Base-by-base conservation (phyloP, 176 grass and related monocot species). In the Oryza longistaminata region DNA sequence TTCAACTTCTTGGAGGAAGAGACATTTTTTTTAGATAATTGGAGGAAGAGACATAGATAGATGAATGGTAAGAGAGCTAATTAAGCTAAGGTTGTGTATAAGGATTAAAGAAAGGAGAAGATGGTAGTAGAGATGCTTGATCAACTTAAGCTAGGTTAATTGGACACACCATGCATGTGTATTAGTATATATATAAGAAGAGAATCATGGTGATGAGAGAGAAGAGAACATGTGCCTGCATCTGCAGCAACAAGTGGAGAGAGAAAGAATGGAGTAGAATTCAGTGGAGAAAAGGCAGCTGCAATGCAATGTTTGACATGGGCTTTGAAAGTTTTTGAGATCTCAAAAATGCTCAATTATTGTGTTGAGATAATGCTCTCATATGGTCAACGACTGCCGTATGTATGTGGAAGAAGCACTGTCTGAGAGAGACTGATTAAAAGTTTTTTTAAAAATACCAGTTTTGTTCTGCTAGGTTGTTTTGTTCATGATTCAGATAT, bases 321-420 rank as follows among this genome's bases (percentile, higher is more conserved):
- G 58, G n/a, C 17, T 21, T 22, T 34, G 24, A 33, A 44, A 48
- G 14, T 3, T 12, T 12, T 6, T 17, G 25, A 13, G 25, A 53
- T 48, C 3, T 34, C 3, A 14, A 9, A n/a, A 22, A n/a, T 34
- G 69, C 58, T 70, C 71, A 75, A 84, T 84, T 39, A 76, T 84
- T 76, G 33, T 13, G 11, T 70, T 70, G 53, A 24, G 21, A 9
- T 34, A 3, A 43, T 76, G 72, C 7, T 48, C 40, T 11, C 8
- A 4, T 68, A 4, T 68, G 45, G 73, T 76, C 73, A 84, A 68
- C 46, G 29, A 45, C 72, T 75, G 4, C 12, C 43, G 64, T 33
- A 21, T 17, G 45, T 55, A 6, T 76, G 43, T 67, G 73, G 71
- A 77, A 27, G 46, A 58, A 60, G 33, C 50, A 82, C 68, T 82